phyloP scores from a whole-genome alignment of 1,284 basidiomycete species.

The Ustanciosporium gigantosporum region DNA sequence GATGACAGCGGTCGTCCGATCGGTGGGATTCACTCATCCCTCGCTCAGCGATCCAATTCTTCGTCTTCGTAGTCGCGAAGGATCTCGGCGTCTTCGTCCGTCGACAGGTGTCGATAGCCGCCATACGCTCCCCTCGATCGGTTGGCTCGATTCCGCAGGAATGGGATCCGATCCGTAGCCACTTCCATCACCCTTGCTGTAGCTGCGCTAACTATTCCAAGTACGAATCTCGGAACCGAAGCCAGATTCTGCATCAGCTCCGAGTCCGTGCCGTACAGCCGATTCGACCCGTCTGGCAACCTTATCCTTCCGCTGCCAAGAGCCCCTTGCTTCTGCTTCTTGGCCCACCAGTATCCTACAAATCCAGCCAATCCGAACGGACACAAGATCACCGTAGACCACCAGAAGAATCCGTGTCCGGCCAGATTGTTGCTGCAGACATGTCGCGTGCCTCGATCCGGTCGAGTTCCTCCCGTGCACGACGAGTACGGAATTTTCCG shows the following conservation, averaged over 20 bases:
- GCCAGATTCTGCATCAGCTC: constrained; percentile 69
- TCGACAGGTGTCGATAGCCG: constrained; percentile 51
- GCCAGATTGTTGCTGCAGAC: constrained; percentile 38
- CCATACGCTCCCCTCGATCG: constrained; percentile 39
- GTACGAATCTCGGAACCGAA: constrained; percentile 28
- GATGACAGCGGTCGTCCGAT: too few relatives aligned
- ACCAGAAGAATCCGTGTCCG: constrained; percentile 54
- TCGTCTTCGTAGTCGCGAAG: constrained; percentile 56
- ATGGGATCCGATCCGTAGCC: constrained; percentile 37
- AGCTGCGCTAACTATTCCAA: constrained; percentile 24
- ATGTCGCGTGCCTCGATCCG: constrained; percentile 51
- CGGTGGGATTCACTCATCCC: too few relatives aligned
- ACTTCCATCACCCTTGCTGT: constrained; percentile 31
- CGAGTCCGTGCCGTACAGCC: constrained; percentile 63
- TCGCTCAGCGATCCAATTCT: constrained; percentile 40
- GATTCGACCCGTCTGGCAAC: constrained; percentile 41
- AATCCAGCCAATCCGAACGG: constrained; percentile 39
- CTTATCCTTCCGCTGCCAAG: constrained; percentile 13
- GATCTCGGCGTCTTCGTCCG: constrained; percentile 57
- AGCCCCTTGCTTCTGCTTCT: constrained; percentile 65
- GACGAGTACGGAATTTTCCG: constrained; percentile 54
- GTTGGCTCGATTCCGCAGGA: constrained; percentile 16
- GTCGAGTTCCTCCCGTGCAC: constrained; percentile 51
- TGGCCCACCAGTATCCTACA: constrained; percentile 62
- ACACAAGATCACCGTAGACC: constrained; percentile 47